phyloP scores from a whole-genome alignment of 2,329 filamentous ascomycete species.

The Pseudogymnoascus sp. region DNA sequence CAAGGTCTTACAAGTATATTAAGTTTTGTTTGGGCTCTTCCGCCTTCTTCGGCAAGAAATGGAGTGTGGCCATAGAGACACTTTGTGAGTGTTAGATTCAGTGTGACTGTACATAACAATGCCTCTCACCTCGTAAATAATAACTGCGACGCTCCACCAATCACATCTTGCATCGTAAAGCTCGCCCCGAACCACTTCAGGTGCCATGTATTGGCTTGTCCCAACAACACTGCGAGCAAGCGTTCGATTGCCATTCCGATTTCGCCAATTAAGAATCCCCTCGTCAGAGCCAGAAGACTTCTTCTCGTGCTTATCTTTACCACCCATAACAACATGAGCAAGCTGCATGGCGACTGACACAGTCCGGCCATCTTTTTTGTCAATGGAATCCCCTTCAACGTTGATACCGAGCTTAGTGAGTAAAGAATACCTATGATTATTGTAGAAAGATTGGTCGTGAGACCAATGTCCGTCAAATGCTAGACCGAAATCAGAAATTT shows the following conservation, averaged over 20 bases:
- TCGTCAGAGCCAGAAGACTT: constrained; percentile 23
- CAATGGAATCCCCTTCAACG: constrained; percentile 64
- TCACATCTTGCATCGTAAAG: constrained; percentile 88
- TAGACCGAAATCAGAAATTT: constrained; percentile 92
- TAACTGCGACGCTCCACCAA: constrained; percentile 94
- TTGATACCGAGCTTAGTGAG: constrained; percentile 67
- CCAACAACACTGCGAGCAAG: constrained; percentile 82
- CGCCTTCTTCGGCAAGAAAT: constrained; percentile 68
- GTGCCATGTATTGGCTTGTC: constrained; percentile 97
- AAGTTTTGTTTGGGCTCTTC: constrained; percentile 69
- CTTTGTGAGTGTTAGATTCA: constrained; percentile 27
- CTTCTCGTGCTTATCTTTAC: constrained; percentile 33
- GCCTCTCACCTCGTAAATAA: constrained; percentile 64
- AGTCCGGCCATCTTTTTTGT: constrained; percentile 47
- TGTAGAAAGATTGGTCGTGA: constrained; percentile 81
- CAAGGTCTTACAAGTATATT: constrained; percentile 61
- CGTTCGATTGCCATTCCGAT: constrained; percentile 57
- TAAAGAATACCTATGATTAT: constrained; percentile 69
- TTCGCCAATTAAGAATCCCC: constrained; percentile 59
- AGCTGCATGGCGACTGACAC: constrained; percentile 33
- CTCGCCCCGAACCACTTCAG: constrained; percentile 76
- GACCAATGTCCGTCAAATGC: constrained; percentile 94
- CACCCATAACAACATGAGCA: constrained; percentile 32
- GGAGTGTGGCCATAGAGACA: constrained; percentile 89
- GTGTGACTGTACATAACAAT: not conserved